These are phyloP conservation scores for Penicillium sp. DNA, from an alignment of 2,329 filamentous ascomycete genomes.

Conservation along the genomic window DNA sequence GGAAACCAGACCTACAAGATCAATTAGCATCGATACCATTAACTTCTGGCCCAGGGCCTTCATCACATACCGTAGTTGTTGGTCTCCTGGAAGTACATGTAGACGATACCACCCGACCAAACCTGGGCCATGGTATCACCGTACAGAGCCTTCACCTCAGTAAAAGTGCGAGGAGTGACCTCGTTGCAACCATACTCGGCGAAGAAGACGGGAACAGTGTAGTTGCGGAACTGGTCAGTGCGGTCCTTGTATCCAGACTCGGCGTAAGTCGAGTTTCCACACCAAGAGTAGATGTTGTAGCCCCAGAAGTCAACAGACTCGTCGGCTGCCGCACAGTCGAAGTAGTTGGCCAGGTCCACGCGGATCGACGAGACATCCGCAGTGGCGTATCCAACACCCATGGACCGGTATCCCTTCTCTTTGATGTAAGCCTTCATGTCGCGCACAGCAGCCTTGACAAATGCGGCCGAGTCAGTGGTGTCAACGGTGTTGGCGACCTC, in stretches of 20 bases:
- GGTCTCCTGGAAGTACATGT: conserved; percentile 91
- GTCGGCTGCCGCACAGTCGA: conserved; percentile 76
- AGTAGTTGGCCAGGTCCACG: conserved; percentile 81
- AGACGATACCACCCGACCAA: conserved; percentile 94
- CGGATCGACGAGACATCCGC: conserved; percentile 89
- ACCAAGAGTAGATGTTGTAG: conserved; percentile 99
- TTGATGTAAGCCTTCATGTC: conserved; percentile 93
- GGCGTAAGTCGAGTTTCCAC: conserved; percentile 77
- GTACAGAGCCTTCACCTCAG: conserved; percentile 82
- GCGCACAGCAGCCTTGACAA: conserved; percentile 93
- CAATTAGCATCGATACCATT: background rate
- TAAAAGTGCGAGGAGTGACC: conserved; percentile 72
- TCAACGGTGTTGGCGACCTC: conserved; percentile 86
- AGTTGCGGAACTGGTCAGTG: conserved; percentile 82
- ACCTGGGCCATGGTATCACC: conserved; percentile 77
- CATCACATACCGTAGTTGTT: conserved; percentile 64
- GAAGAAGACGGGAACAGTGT: conserved; percentile 93
- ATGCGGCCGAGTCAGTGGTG: conserved; percentile 87
- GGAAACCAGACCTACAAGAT: conserved; percentile 64
- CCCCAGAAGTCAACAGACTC: conserved; percentile 91
- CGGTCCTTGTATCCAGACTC: conserved; percentile 79
- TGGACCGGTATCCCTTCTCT: conserved; percentile 71
- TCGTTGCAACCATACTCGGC: conserved; percentile 96
- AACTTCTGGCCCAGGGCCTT: background rate
- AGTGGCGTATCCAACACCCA: conserved; percentile 92